Evolutionary conservation across 352 stramenopile species (phyloP), one percentile per base, ranked within the genome.

Genomic region (Globisporangium takayamanum): DNA sequence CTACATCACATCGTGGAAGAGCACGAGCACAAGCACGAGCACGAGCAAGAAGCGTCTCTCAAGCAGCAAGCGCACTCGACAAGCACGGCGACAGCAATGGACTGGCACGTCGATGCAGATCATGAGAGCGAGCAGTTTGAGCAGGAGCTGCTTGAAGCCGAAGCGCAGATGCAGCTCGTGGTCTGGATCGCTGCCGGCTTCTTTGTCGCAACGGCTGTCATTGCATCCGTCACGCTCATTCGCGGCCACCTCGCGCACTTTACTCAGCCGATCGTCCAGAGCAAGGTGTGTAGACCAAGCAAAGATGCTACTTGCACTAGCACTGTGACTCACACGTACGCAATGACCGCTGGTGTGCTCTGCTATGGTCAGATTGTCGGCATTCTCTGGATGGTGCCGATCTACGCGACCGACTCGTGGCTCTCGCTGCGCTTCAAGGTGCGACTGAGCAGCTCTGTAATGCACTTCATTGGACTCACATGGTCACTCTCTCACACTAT

Each of bases 301-400:
- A 2, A 8, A 36, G 30, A 20, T 18, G 15, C 18, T 47, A 28
- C 44, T 53, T 10, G 3, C 15, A 18, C 18, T 18, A 20, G 28
- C 11, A 2, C 14, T 28, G 3, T 10, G 36, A 16, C 8, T 52
- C 5, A 28, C 26, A 39, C 26, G 7, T 10, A 33, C 28, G 28
- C 28, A 33, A 3, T 33, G 28, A 5, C 28, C 28, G 28, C 28
- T 33, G 2, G 28, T 33, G 14, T 84, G 63, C 46, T 66, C 3
- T 42, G 22, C 45, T n/a, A 53, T 33, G 46, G 62, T 16, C 89
- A 98, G 78, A 95, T 99, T 64, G 89, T 99, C 3, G 85, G 96
- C 0, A 99, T 99, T 62, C 65, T 99, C 22, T 99, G 94, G 94
- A 99, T 99, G 94, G 95, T 99, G 16, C 96, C 97, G 1, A 98